A percentile compares a stretch with the other conserved stretches of the same genome.
phyloP scores from a whole-genome alignment of 78 protist species.

The Dictyostelium discoideum region DNA sequence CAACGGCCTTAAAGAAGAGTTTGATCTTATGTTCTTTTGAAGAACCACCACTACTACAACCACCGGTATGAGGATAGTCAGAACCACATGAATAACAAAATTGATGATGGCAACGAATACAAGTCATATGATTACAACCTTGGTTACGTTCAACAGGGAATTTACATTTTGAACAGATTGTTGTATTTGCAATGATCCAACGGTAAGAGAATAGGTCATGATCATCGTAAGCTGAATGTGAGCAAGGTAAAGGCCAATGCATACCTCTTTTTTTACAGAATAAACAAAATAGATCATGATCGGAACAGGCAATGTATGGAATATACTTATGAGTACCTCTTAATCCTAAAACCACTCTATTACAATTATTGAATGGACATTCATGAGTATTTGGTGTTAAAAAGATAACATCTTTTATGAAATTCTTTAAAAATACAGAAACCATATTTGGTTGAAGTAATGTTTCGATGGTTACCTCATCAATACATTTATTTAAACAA shows the following conservation, averaged over 20 bases:
- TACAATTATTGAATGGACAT: not conserved
- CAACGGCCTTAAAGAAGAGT: not conserved
- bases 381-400: not conserved
- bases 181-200: slow-evolving; percentile 51
- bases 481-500: slow-evolving; percentile 14
- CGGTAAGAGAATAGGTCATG: not conserved
- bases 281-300: not conserved
- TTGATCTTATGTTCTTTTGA: not conserved
- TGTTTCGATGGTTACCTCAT: slow-evolving; percentile 28
- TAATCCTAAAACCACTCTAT: not conserved
- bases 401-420: not conserved
- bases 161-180: slow-evolving; percentile 39
- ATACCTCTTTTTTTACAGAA: not conserved
- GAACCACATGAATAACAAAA: slow-evolving; percentile 79
- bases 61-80: not conserved
- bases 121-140: slow-evolving; percentile 87
- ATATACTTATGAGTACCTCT: not conserved
- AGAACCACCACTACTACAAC: not conserved
- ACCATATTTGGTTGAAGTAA: not conserved
- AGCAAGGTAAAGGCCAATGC: slow-evolving; percentile 54
- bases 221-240: not conserved
- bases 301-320: not conserved
- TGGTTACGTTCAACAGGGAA: slow-evolving; percentile 21
- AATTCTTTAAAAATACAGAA: not conserved
- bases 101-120: slow-evolving; percentile 31